Percentiles rank a stretch among this genome's conserved stretches.
Conservation (phyloP, 768 basidiomycete genomes). For the Lactifluus subvellereus region DNA sequence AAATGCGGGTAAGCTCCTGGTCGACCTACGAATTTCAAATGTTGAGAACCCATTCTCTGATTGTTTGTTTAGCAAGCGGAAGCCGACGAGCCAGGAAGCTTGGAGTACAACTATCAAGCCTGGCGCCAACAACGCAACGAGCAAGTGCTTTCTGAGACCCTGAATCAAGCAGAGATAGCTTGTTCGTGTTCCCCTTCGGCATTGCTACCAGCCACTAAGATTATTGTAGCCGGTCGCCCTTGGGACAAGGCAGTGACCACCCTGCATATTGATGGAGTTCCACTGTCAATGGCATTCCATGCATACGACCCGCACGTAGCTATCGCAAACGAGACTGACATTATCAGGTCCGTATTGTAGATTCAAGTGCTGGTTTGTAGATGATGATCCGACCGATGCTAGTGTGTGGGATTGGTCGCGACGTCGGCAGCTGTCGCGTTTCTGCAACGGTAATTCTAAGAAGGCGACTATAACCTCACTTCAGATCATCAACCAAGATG, state of each 20-base stretch:
- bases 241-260: constrained; percentile 74
- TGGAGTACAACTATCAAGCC: constrained; percentile 90
- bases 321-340: constrained; percentile 78
- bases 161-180: constrained; percentile 63
- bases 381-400: constrained; percentile 9
- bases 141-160: constrained; percentile 61
- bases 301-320: constrained; percentile 87
- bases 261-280: constrained; percentile 52
- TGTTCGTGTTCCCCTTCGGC: constrained; percentile 42
- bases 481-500: constrained; percentile 93
- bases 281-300: constrained; percentile 82
- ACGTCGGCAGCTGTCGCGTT: constrained; percentile 68
- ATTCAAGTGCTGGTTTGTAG: constrained; percentile 3
- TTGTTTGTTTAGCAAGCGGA: constrained; percentile 67
- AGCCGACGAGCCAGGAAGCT: constrained; percentile 90
- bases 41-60: constrained; percentile 18
- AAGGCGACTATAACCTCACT: constrained; percentile 83
- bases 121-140: constrained; percentile 94
- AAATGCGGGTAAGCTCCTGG: constrained; percentile 77
- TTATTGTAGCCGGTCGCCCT: constrained; percentile 44
- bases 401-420: constrained; percentile 96
- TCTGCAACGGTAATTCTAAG: constrained; percentile 82
- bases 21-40: background rate
- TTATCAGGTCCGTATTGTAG: constrained; percentile 58
- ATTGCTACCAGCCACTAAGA: constrained; percentile 8